Evolutionary conservation across 2,329 filamentous ascomycete species (phyloP), one percentile per base, ranked within the genome.

Genomic region (Penicillium janthinellum): DNA sequence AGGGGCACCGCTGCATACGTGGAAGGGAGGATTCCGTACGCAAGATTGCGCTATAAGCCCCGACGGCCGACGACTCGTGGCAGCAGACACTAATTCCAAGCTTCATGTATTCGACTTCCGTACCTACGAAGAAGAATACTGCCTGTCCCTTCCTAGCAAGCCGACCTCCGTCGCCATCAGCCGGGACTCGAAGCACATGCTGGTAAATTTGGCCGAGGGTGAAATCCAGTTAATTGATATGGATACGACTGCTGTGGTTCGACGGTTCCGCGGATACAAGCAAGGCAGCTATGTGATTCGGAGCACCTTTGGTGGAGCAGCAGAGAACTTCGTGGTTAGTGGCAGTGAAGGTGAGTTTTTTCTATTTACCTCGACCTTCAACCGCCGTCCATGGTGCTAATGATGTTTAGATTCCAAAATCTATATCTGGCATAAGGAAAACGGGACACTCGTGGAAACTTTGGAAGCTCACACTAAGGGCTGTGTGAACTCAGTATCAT

Each of bases 391-490:
- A 45, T 5, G 4, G 22, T 64, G 57, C 69, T 73, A 63, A 74
- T 64, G 54, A 38, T 58, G 14, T 11, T 25, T 66, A 88, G 87
- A 89, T 75, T 85, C 85, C 2, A 83, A 84, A 57, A 84, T 98
- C 44, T 89, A 92, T 73, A 91, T 99, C 62, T 98, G 93, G 92
- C 91, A 96, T 74, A 95, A 92, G 75, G 89, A 88, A 58, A 91
- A 90, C 38, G 92, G 91, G 5, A 82, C 84, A 5, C 82, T 89
- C 0, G 86, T 99, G 5, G 90, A 92, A 70, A 88, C 86, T 50
- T 80, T 98, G 2, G 84, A 87, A 35, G 93, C 88, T 0, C 94
- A 98, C 51, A 79, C 81, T 6, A 83, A 85, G 12, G 89, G 92
- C 37, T 88, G 86, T 61, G 94, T 95, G 64, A 98, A 97, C 73